Conservation (phyloP, 805 yeast genomes). For the Wickerhamomyces sydowiorum region DNA sequence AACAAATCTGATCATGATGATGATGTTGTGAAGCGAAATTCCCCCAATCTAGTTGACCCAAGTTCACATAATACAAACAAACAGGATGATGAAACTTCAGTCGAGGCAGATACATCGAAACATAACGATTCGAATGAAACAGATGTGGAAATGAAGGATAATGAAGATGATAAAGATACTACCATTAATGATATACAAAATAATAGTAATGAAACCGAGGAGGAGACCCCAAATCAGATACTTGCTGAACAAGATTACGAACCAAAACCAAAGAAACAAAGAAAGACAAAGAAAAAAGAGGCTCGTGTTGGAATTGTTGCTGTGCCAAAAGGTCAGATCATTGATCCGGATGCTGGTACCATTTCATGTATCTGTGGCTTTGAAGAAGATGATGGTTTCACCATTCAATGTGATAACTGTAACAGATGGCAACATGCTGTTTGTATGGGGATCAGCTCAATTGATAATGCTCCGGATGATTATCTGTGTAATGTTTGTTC, state of each 20-base stretch:
- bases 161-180: slow-evolving; percentile 4
- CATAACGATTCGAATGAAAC: neutral
- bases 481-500: slow-evolving; percentile 79
- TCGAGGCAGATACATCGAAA: neutral
- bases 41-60: neutral
- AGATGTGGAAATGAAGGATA: neutral
- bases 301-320: neutral
- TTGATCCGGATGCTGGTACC: slow-evolving; percentile 75
- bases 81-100: neutral
- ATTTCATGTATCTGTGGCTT: slow-evolving; percentile 88
- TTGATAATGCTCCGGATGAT: slow-evolving; percentile 75
- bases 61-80: neutral
- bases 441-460: slow-evolving; percentile 75
- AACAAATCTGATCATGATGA: neutral
- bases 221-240: slow-evolving; percentile 6
- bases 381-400: slow-evolving; percentile 88
- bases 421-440: slow-evolving; percentile 92
- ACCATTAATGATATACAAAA: slow-evolving; percentile 4
- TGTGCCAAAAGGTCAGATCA: slow-evolving; percentile 37
- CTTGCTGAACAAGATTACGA: slow-evolving; percentile 5
- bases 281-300: slow-evolving; percentile 2
- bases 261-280: neutral
- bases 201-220: slow-evolving; percentile 8
- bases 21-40: too few relatives aligned
- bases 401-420: slow-evolving; percentile 91